phyloP scores from a whole-genome alignment of 352 stramenopile species.

The Plasmopara muralis region DNA sequence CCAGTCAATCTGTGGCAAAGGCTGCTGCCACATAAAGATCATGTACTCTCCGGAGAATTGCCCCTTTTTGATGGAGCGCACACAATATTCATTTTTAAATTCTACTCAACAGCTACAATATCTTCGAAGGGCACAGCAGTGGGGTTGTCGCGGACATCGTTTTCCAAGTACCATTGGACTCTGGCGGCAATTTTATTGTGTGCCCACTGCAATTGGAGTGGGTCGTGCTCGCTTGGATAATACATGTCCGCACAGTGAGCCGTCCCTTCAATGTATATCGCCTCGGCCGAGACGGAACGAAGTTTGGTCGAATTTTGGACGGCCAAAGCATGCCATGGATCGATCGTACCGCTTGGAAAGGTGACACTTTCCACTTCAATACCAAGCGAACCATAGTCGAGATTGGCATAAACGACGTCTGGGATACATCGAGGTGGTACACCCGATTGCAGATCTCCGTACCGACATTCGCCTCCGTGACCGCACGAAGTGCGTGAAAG shows the following conservation, averaged over 20 bases:
- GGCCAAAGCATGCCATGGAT: conserved; percentile 78
- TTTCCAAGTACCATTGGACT: too few species aligned
- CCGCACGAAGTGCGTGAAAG: conserved; percentile 56
- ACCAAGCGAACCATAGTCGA: conserved; percentile 65
- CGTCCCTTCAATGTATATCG: conserved; percentile 77
- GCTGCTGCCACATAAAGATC: too few species aligned
- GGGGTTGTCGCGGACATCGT: too few species aligned
- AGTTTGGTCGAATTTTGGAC: conserved; percentile 65
- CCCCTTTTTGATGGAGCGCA: too few species aligned
- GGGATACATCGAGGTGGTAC: conserved; percentile 63
- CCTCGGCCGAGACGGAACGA: conserved; percentile 41
- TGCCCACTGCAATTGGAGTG: conserved; percentile 50
- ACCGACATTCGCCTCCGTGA: conserved; percentile 66
- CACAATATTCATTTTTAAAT: too few species aligned
- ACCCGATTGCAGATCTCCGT: conserved; percentile 78
- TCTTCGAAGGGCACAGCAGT: too few species aligned
- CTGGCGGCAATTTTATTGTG: conserved; percentile 50
- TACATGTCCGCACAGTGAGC: conserved; percentile 83
- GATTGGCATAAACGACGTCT: conserved; percentile 55
- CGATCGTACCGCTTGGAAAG: conserved; percentile 76
- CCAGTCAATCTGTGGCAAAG: neutral
- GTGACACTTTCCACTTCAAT: conserved; percentile 79
- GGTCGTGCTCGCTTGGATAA: conserved; percentile 52
- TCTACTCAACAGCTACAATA: too few species aligned
- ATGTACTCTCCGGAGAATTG: too few species aligned